phyloP scores from a whole-genome alignment of 2,329 filamentous ascomycete species.

The Fusarium liriodendri region DNA sequence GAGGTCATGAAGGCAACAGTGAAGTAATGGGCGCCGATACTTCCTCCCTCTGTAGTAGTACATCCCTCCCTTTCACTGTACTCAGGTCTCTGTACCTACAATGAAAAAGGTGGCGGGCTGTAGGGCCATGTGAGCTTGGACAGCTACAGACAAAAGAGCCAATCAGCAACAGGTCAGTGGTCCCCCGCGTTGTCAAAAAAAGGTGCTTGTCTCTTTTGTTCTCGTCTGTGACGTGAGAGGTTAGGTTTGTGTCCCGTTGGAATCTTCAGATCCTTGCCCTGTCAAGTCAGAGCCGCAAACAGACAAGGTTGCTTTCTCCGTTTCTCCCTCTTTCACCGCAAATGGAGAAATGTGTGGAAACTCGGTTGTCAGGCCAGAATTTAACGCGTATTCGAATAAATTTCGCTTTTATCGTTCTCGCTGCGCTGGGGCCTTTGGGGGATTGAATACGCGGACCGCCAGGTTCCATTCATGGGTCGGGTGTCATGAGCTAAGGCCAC shows the following conservation, averaged over 20 bases:
- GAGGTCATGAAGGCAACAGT: constrained; percentile 16
- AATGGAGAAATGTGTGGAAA: not conserved
- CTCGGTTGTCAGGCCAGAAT: not conserved
- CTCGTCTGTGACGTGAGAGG: not conserved
- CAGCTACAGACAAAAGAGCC: constrained; percentile 2
- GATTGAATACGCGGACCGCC: not conserved
- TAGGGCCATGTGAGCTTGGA: not conserved
- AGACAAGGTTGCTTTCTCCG: not conserved
- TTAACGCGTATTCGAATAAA: not conserved
- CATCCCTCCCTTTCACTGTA: not conserved
- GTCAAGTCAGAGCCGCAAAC: not conserved
- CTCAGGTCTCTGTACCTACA: not conserved
- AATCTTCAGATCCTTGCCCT: not conserved
- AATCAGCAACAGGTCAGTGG: constrained; percentile 16
- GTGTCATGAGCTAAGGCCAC: not conserved
- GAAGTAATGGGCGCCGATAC: constrained; percentile 19
- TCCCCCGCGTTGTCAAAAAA: constrained; percentile 28
- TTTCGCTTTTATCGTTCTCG: not conserved
- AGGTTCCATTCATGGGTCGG: not conserved
- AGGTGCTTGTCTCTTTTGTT: not conserved
- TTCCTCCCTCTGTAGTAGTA: not conserved
- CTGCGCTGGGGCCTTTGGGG: not conserved
- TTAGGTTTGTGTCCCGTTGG: not conserved
- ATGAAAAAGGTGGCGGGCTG: not conserved
- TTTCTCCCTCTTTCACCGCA: not conserved